Evolutionary conservation across 495 filamentous ascomycete species (phyloP).

Genomic region (Aspergillus carlsbadensis): DNA sequence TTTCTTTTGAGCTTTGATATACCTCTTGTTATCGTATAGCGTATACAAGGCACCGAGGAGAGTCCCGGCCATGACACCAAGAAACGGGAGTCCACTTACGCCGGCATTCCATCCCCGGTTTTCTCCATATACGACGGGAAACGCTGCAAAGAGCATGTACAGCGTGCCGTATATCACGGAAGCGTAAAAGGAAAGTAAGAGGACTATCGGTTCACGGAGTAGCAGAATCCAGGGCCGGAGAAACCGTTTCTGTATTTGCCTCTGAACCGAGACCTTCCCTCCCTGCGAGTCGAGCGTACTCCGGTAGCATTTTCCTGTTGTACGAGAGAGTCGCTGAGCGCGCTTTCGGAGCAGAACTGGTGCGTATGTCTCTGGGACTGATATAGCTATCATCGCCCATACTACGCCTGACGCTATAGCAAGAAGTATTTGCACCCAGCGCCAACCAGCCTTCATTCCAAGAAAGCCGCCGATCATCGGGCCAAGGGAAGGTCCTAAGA

Average conservation of each 20-base stretch:
- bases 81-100: constrained; percentile 71
- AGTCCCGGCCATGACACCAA: constrained; percentile 84
- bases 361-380: constrained; percentile 61
- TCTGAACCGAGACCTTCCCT: constrained; percentile 31
- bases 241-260: constrained; percentile 42
- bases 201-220: constrained; percentile 57
- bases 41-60: constrained; percentile 53
- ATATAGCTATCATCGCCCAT: constrained; percentile 51
- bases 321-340: constrained; percentile 48
- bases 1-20: constrained; percentile 31
- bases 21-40: constrained; percentile 49
- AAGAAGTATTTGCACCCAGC: constrained; percentile 63
- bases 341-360: constrained; percentile 57
- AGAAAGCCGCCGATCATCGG: constrained; percentile 64
- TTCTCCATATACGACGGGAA: constrained; percentile 73
- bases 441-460: constrained; percentile 58
- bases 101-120: constrained; percentile 73
- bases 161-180: constrained; percentile 73
- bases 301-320: constrained; percentile 55
- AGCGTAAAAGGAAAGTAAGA: constrained; percentile 72
- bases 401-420: constrained; percentile 51
- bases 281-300: constrained; percentile 45
- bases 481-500: constrained; percentile 54
- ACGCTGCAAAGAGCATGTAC: constrained; percentile 81
- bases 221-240: constrained; percentile 50